Evolutionary conservation across 2,329 filamentous ascomycete species (phyloP).

Genomic region (Trichoderma koningiopsis): DNA sequence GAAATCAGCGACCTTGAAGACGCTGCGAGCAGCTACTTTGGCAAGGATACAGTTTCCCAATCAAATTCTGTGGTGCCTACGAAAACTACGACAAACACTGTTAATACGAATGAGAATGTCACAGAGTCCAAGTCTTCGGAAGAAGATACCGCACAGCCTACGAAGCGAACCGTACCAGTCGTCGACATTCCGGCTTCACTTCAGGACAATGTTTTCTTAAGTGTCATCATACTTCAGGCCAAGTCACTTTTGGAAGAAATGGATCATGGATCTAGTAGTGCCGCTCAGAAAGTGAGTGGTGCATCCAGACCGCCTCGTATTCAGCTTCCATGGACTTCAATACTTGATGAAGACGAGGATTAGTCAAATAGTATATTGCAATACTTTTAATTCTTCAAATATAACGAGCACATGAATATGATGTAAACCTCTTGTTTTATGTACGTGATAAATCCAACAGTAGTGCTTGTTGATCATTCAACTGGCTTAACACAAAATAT

Average conservation of each 20-base stretch:
- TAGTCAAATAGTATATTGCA: not conserved
- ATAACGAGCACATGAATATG: not conserved
- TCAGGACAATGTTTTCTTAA: not conserved
- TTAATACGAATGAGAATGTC: not conserved
- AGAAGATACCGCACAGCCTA: not conserved
- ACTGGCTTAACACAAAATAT: slow-evolving; percentile 17
- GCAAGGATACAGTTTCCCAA: not conserved
- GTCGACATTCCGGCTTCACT: not conserved
- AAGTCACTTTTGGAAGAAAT: not conserved
- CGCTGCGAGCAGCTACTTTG: not conserved
- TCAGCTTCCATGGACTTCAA: not conserved
- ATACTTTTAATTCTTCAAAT: not conserved
- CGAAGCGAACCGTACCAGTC: not conserved
- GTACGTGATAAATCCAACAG: slow-evolving; percentile 20
- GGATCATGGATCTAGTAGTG: not conserved
- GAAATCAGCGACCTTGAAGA: not conserved
- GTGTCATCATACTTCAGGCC: not conserved
- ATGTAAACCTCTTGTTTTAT: not conserved
- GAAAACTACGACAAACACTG: not conserved
- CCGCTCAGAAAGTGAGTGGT: not conserved
- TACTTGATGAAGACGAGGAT: not conserved
- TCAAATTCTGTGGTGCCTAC: not conserved
- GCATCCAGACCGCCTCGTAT: not conserved
- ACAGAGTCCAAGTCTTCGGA: not conserved
- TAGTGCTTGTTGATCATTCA: slow-evolving; percentile 28